A percentile compares a stretch with the other conserved stretches of the same genome.
phyloP scores from a whole-genome alignment of 768 basidiomycete species.

The Lactarius evosmus region DNA sequence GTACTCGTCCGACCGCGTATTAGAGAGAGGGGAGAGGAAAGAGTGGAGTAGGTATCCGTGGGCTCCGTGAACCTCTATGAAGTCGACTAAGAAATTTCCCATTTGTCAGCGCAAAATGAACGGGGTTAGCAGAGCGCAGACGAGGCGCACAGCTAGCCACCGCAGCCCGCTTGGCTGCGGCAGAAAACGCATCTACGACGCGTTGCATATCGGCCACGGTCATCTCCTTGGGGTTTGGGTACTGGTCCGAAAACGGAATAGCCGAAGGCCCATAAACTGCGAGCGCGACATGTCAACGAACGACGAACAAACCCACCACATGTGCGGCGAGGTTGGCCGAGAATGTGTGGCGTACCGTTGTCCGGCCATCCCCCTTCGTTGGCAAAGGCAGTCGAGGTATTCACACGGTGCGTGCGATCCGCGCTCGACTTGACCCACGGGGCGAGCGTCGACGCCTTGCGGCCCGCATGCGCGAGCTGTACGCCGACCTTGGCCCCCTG shows the following conservation, averaged over 20 bases:
- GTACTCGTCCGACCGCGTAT: constrained; percentile 65
- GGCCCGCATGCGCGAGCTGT: constrained; percentile 73
- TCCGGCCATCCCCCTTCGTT: constrained; percentile 21
- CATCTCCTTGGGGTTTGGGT: constrained; percentile 58
- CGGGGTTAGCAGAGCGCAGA: constrained; percentile 5
- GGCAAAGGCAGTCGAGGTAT: constrained; percentile 30
- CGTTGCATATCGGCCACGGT: constrained; percentile 50
- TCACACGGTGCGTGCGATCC: constrained; percentile 34
- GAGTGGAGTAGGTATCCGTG: constrained; percentile 57
- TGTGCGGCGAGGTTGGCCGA: background rate
- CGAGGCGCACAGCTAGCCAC: constrained; percentile 54
- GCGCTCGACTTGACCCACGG: constrained; percentile 57
- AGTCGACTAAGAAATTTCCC: too few species aligned
- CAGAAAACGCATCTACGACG: constrained; percentile 59
- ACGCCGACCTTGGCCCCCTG: constrained; percentile 72
- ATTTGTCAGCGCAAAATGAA: too few species aligned
- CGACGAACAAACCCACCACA: background rate
- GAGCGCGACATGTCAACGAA: background rate
- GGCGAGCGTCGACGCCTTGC: constrained; percentile 70
- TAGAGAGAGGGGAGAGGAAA: constrained; percentile 74
- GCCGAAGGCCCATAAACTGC: constrained; percentile 61
- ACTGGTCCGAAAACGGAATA: constrained; percentile 51
- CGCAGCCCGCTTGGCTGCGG: constrained; percentile 52
- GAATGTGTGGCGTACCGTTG: constrained; percentile 18
- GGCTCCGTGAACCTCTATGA: too few species aligned